phyloP scores from a whole-genome alignment of 176 grass and related monocot genomes.

The Zea luxurians region DNA sequence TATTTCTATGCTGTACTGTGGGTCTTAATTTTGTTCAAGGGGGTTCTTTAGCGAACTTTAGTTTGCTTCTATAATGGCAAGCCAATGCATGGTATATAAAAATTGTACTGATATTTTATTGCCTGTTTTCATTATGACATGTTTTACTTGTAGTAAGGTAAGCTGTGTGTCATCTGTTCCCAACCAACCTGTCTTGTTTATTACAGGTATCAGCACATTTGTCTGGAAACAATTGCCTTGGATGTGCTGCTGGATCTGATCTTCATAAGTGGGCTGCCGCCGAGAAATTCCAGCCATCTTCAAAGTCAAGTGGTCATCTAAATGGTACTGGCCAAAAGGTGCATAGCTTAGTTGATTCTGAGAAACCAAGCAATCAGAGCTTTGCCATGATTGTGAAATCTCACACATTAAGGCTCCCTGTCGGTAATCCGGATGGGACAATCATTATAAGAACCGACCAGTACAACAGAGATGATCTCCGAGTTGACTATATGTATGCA shows the following conservation, averaged over 20 bases:
- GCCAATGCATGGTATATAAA: background rate
- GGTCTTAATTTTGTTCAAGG: background rate
- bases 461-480: conserved; percentile 67
- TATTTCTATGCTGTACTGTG: background rate
- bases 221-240: conserved; percentile 40
- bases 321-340: conserved; percentile 23
- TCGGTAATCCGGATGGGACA: conserved; percentile 46
- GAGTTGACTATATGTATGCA: conserved; percentile 64
- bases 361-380: conserved; percentile 37
- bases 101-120: background rate
- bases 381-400: conserved; percentile 43
- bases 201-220: conserved; percentile 31
- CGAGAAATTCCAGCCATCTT: conserved; percentile 54
- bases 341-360: conserved; percentile 11
- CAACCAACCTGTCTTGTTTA: conserved; percentile 26
- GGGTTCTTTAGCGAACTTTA: background rate
- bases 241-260: conserved; percentile 38
- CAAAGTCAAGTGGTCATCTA: conserved; percentile 24
- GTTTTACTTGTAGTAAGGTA: background rate
- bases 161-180: background rate
- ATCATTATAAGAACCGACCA: conserved; percentile 54
- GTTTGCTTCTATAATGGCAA: background rate
- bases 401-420: conserved; percentile 48
- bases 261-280: conserved; percentile 51
- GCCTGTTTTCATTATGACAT: background rate